Base-by-base conservation (phyloP, 2,329 filamentous ascomycete species). In the Nothophaeocryptopus gaeumannii region DNA sequence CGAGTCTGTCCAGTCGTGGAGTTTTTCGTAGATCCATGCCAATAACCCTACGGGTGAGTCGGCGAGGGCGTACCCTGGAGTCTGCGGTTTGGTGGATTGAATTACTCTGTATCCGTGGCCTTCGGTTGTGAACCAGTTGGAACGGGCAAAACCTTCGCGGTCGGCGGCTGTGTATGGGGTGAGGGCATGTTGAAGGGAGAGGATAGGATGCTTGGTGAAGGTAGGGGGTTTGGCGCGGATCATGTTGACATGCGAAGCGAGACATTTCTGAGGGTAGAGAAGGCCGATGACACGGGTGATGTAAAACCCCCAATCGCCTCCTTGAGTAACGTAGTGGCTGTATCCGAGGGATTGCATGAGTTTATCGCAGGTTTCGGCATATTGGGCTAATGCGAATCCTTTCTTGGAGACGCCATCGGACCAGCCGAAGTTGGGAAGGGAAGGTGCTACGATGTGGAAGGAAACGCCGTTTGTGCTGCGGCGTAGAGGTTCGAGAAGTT, bases 21-120 rank as follows among this genome's bases (percentile, higher is more conserved):
- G 70, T 65, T 92, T 92, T 69, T 92, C 88, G 58, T 87, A 87
- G 31, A 92, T 83, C 88, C 88, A 93, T 0, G 85, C 81, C 1
- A 92, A 73, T 2, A 89, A 70, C 0, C 79, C 85, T 0, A 88
- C 79, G 0, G 88, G 88, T 5, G 79, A 84, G 63, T 90, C 86
- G 0, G 80, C 75, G 2, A 91, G 73, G 0, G 75, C 82, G 61
- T 88, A 88, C 0, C 83, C 84, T 0, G 91, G 63, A 0, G 88
- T 92, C 44, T 88, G 82, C 0, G 88, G 88, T 50, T 85, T 84
- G 0, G 86, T 89, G 10, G 71, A 70, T 59, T 89, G 85, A 51
- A 79, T 69, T 1, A 74, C 52, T 55, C 78, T 75, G 64, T 89
- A 89, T 2, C 79, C 82, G 8, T 63, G 67, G 0, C 83, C 82